These are phyloP conservation scores for Arctium lappa DNA, from an alignment of 129 eudicot species.

Conservation along the genomic window DNA sequence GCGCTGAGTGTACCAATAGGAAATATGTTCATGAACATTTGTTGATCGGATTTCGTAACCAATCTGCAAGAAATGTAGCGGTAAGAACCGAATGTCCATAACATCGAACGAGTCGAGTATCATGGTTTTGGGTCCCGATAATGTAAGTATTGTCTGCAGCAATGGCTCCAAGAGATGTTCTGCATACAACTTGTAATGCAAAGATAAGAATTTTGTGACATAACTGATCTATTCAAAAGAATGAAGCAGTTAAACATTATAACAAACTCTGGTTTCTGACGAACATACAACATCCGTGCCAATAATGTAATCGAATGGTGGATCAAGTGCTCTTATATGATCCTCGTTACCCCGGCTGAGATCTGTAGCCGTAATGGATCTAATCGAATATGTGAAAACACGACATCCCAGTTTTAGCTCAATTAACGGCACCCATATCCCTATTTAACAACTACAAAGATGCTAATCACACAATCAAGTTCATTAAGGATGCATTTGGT, in stretches of 20 bases:
- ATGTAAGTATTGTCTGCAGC: constrained; percentile 68
- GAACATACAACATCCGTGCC: constrained; percentile 96
- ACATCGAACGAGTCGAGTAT: constrained; percentile 3
- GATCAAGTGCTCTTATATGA: constrained; percentile 79
- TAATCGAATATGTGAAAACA: constrained; percentile 57
- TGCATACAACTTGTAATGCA: constrained; percentile 69
- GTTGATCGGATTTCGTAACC: constrained; percentile 97
- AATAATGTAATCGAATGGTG: constrained; percentile 85
- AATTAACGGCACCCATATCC: no score
- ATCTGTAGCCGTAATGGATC: constrained; percentile 80
- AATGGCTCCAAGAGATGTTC: constrained; percentile 94
- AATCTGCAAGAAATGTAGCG: constrained; percentile 41
- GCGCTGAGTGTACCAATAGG: no score
- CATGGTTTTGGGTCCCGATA: constrained; percentile 87
- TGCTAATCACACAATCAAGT: neutral
- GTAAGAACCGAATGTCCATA: neutral
- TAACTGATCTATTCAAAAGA: neutral
- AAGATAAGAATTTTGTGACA: constrained; percentile 9
- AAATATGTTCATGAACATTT: constrained; percentile 67
- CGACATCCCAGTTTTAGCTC: neutral
- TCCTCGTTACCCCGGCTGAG: constrained; percentile 79
- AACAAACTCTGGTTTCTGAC: neutral
- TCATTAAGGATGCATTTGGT: neutral
- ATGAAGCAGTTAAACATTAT: neutral
- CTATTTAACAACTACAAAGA: neutral